Conservation (phyloP, 805 yeast species). For the Metschnikowia vanudenii region DNA sequence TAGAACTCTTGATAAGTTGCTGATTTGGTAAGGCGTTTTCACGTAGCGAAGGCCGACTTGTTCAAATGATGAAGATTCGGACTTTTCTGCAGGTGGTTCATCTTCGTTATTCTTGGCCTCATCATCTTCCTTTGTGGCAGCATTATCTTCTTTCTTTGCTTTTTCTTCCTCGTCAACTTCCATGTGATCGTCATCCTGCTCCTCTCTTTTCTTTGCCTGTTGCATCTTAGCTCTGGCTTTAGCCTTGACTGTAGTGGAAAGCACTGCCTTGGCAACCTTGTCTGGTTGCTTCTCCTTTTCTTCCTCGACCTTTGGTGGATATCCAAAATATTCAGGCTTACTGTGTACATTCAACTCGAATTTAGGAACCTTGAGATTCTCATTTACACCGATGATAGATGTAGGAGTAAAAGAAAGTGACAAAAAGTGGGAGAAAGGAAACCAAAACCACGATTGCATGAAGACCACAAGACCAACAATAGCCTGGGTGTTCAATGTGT, state of each 20-base stretch:
- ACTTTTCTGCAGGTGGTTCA: conserved; percentile 19
- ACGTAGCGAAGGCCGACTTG: conserved; percentile 51
- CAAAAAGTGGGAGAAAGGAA: conserved; percentile 91
- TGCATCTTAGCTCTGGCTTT: conserved; percentile 82
- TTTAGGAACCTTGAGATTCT: conserved; percentile 83
- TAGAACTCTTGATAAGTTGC: conserved; percentile 81
- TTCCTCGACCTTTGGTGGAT: conserved; percentile 86
- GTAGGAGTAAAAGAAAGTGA: conserved; percentile 92
- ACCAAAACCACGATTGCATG: conserved; percentile 98
- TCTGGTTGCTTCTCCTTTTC: conserved; percentile 80
- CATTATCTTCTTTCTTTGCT: conserved; percentile 8
- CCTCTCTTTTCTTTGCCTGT: conserved; percentile 51
- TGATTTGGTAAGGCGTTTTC: conserved; percentile 65
- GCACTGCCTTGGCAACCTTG: conserved; percentile 86
- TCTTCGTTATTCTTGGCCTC: conserved; percentile 19
- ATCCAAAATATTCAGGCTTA: conserved; percentile 74
- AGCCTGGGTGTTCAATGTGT: conserved; percentile 85
- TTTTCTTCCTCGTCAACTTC: conserved; percentile 36
- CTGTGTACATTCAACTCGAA: conserved; percentile 79
- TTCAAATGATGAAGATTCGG: conserved; percentile 26
- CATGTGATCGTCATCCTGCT: conserved; percentile 44
- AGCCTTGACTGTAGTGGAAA: conserved; percentile 93
- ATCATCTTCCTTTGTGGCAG: conserved; percentile 10
- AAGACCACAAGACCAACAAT: conserved; percentile 90
- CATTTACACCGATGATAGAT: conserved; percentile 79